Evolutionary conservation across 2,329 filamentous ascomycete species (phyloP), one percentile per base, ranked within the genome.

Genomic region (Neopestalotiopsis sp.): DNA sequence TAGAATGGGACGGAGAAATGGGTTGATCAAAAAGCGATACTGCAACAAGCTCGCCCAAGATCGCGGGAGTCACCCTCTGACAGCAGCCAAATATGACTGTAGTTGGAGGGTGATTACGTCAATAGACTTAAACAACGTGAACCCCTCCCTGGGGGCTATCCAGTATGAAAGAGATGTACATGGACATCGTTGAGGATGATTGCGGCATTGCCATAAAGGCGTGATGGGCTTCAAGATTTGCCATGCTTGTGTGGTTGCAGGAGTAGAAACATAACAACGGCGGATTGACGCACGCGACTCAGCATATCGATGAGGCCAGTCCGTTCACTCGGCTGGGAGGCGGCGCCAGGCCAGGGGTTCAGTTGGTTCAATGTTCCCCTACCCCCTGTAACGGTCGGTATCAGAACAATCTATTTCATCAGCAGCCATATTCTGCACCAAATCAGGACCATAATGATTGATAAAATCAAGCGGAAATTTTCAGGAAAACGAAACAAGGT

Each of bases 131-230:
- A 75, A 84, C 75, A 73, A 74, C 76, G 71, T 74, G 74, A 71
- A 86, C 85, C 86, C 85, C 85, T 73, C 71, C 85, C 75, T 85
- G 87, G 85, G 86, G 86, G 85, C 80, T 86, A 83, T 83, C 70
- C 28, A 73, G 66, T 65, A 67, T 58, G 61, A 61, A 12, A 61
- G 53, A 64, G 67, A 70, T 69, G 66, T 68, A 68, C 70, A 68
- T 67, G 61, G 70, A 69, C 73, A 78, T 76, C 61, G 61, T 72
- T 71, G 70, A 58, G 67, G 67, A 67, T 34, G 53, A 67, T 59
- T 69, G 42, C 59, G 30, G 28, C 59, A 61, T 69, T 66, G 72
- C 73, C 75, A 65, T 68, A 34, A 66, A 67, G 73, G 73, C 72
- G 62, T 56, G 28, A 63, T 45, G 3, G 30, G 30, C 45, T 14